Evolutionary conservation across 129 eudicot genomes (phyloP).

Genomic region (Artemisia annua): DNA sequence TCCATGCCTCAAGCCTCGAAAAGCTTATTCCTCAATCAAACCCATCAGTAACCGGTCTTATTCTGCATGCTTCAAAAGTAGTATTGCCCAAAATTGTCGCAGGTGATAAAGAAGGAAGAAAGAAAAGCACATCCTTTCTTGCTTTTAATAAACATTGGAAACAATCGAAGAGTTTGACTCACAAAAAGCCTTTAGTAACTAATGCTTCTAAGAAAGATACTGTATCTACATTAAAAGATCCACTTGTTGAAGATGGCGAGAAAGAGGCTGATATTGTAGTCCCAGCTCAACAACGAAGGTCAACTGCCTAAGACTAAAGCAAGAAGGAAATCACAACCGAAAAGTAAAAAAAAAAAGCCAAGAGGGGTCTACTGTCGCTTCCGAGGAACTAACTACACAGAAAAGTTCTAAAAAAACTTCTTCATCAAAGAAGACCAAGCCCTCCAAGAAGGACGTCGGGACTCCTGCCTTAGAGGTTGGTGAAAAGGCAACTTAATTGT

Average conservation of each 20-base stretch:
- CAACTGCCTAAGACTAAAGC: conserved; percentile 37
- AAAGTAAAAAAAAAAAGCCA: conserved; percentile 45
- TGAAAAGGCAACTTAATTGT: conserved; percentile 8
- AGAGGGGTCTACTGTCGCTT: conserved; percentile 36
- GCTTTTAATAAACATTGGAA: conserved; percentile 37
- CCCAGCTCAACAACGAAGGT: conserved; percentile 1
- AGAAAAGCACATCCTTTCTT: conserved; percentile 23
- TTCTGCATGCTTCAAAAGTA: conserved; percentile 36
- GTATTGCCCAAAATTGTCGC: conserved; percentile 26
- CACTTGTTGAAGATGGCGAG: conserved; percentile 31
- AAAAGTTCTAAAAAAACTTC: conserved; percentile 40
- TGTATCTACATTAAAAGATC: conserved; percentile 23
- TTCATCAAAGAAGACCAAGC: conserved; percentile 40
- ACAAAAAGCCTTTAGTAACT: conserved; percentile 32
- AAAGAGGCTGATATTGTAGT: conserved; percentile 20
- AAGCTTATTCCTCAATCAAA: conserved; percentile 19
- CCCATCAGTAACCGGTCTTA: conserved; percentile 28
- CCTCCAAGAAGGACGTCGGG: conserved; percentile 23
- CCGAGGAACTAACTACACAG: conserved; percentile 33
- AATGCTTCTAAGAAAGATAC: conserved; percentile 37
- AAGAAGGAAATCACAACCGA: conserved; percentile 46
- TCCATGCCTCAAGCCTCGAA: conserved; percentile 32
- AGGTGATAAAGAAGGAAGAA: conserved; percentile 33
- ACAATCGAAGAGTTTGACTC: conserved; percentile 40
- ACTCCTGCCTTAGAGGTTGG: conserved; percentile 56